Conservation (phyloP, 495 filamentous ascomycete genomes). For the Cudoniella acicularis region DNA sequence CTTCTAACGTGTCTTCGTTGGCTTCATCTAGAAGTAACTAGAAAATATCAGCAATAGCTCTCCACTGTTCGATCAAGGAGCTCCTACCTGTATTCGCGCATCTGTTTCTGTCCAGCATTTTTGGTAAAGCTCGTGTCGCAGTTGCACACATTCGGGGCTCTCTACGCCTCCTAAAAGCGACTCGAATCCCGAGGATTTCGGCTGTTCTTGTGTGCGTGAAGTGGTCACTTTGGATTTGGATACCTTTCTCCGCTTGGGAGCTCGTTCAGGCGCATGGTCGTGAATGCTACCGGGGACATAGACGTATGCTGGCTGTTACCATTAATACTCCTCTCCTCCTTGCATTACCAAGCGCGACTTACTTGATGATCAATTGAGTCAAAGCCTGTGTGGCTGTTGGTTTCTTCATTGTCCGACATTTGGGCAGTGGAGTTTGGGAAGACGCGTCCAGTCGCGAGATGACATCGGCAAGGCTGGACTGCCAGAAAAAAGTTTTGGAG, state of each 20-base stretch:
- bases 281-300: constrained; percentile 50
- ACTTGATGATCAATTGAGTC: constrained; percentile 26
- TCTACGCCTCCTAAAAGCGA: constrained; percentile 62
- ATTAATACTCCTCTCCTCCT: constrained; percentile 4
- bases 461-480: constrained; percentile 2
- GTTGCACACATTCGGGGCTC: constrained; percentile 40
- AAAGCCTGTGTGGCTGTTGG: constrained; percentile 17
- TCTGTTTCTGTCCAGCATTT: constrained; percentile 66
- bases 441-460: constrained; percentile 1
- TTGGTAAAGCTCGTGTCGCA: constrained; percentile 61
- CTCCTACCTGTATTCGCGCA: constrained; percentile 60
- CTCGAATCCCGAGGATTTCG: constrained; percentile 42
- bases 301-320: constrained; percentile 62
- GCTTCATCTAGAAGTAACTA: constrained; percentile 59
- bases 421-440: neutral
- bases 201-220: constrained; percentile 11
- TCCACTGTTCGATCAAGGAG: neutral
- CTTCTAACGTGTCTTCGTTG: constrained; percentile 55
- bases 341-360: neutral
- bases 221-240: constrained; percentile 28
- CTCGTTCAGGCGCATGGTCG: constrained; percentile 38
- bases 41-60: neutral
- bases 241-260: constrained; percentile 62
- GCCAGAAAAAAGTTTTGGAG: constrained; percentile 17
- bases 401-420: constrained; percentile 22